A percentile compares a stretch with the other conserved stretches of the same genome.
Evolutionary conservation across 1,139 yeast species (phyloP).

Genomic region (Candida neerlandica): DNA sequence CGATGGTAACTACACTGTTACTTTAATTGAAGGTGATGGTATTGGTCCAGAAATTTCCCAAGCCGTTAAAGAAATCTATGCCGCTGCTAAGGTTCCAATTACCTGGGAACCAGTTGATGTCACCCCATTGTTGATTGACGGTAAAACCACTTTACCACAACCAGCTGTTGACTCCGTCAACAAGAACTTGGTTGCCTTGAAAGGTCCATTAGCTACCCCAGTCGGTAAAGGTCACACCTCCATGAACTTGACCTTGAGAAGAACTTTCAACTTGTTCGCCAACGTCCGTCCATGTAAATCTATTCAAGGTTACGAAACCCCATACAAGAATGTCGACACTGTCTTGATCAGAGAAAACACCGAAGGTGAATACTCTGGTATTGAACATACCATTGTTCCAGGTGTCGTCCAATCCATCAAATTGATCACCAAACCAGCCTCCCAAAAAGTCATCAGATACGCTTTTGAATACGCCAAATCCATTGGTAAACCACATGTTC

Average conservation of each 20-base stretch:
- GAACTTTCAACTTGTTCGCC: slow-evolving; percentile 94
- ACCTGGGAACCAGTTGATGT: slow-evolving; percentile 98
- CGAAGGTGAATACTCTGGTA: slow-evolving; percentile 99
- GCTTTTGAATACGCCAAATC: slow-evolving; percentile 96
- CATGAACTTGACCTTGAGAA: slow-evolving; percentile 93
- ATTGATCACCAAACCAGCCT: slow-evolving; percentile 93
- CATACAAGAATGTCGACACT: slow-evolving; percentile 91
- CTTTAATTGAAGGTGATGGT: slow-evolving; percentile 98
- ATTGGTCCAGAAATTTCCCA: slow-evolving; percentile 94
- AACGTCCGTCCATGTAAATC: slow-evolving; percentile 97
- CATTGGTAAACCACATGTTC: slow-evolving; percentile 83
- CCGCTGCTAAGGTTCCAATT: slow-evolving; percentile 92
- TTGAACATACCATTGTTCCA: slow-evolving; percentile 96
- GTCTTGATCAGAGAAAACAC: slow-evolving; percentile 98
- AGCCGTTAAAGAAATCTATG: slow-evolving; percentile 87
- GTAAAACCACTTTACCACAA: slow-evolving; percentile 92
- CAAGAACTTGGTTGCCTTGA: slow-evolving; percentile 90
- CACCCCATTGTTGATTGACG: slow-evolving; percentile 88
- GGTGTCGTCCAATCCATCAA: slow-evolving; percentile 98
- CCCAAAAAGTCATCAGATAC: slow-evolving; percentile 93
- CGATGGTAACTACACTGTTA: slow-evolving; percentile 83
- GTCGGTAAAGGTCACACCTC: slow-evolving; percentile 99
- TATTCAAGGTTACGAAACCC: slow-evolving; percentile 90
- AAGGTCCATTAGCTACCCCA: slow-evolving; percentile 98
- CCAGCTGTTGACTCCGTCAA: slow-evolving; percentile 91